Evolutionary conservation across 371 early-diverging fungal species (phyloP).

Genomic region (Massospora cicadina): DNA sequence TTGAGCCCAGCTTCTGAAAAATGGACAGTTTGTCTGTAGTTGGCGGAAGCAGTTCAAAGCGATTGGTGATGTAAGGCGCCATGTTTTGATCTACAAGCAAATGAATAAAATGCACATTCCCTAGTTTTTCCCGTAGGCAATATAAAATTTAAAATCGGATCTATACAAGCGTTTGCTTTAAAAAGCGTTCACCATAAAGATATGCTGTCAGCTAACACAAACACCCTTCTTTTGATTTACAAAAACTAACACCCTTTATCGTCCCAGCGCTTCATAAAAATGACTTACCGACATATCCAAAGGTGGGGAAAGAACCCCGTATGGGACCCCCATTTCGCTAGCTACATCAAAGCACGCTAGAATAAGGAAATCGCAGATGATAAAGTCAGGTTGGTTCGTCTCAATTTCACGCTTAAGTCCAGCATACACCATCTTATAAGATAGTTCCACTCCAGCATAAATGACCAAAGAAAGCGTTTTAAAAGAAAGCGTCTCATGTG

Average conservation of each 20-base stretch:
- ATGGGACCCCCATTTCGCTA: not conserved
- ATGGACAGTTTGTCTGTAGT: not conserved
- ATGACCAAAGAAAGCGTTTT: not conserved
- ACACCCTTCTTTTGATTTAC: no score
- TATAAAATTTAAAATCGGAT: no score
- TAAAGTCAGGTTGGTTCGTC: conserved; percentile 1
- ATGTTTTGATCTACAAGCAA: conserved; percentile 6
- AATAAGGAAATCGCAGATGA: conserved; percentile 8
- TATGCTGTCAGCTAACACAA: no score
- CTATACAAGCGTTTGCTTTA: no score
- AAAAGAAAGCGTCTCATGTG: conserved; percentile 4
- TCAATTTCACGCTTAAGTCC: conserved; percentile 1
- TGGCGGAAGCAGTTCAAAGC: conserved; percentile 9
- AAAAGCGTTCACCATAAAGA: no score
- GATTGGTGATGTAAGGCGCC: conserved; percentile 7
- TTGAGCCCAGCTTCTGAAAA: not conserved
- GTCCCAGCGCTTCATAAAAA: no score
- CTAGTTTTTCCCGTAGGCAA: no score
- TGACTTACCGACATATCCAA: conserved; percentile 11
- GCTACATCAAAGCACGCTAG: conserved; percentile 11
- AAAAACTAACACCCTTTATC: no score
- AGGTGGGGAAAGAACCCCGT: not conserved
- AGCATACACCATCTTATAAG: conserved; percentile 3
- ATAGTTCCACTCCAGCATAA: conserved; percentile 3
- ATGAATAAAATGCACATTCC: not conserved